These are phyloP conservation scores for Carex pumila DNA, from an alignment of 176 grass and related monocot genomes.

Conservation along the genomic window DNA sequence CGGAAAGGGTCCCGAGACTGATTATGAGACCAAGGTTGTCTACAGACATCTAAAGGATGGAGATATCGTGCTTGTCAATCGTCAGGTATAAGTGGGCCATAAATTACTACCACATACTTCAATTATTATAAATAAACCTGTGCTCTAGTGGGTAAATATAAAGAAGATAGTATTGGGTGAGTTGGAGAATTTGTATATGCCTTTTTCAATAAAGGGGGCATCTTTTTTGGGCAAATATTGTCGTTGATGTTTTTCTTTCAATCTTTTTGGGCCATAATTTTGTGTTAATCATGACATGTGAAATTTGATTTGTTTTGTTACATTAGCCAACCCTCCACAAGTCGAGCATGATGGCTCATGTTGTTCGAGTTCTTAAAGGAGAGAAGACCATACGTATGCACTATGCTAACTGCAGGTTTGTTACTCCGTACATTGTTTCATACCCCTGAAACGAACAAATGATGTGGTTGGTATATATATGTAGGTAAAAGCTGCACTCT, in stretches of 20 bases:
- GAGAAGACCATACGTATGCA: constrained; percentile 96
- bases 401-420: constrained; percentile 98
- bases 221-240: background rate
- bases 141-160: background rate
- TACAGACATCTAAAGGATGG: constrained; percentile 85
- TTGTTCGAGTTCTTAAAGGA: constrained; percentile 82
- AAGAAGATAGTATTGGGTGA: background rate
- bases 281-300: background rate
- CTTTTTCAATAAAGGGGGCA: background rate
- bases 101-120: constrained; percentile 1
- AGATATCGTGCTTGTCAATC: constrained; percentile 88
- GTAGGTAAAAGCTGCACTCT: background rate
- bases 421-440: background rate
- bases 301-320: constrained; percentile 16
- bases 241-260: background rate
- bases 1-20: constrained; percentile 61
- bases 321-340: constrained; percentile 89
- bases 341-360: constrained; percentile 98
- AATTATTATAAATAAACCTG: background rate
- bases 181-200: background rate
- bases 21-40: constrained; percentile 76
- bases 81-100: constrained; percentile 49
- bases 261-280: background rate
- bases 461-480: background rate
- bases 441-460: background rate